Evolutionary conservation across 768 basidiomycete species (phyloP), one percentile per base, ranked within the genome.

Genomic region (Termitomyces sp.): DNA sequence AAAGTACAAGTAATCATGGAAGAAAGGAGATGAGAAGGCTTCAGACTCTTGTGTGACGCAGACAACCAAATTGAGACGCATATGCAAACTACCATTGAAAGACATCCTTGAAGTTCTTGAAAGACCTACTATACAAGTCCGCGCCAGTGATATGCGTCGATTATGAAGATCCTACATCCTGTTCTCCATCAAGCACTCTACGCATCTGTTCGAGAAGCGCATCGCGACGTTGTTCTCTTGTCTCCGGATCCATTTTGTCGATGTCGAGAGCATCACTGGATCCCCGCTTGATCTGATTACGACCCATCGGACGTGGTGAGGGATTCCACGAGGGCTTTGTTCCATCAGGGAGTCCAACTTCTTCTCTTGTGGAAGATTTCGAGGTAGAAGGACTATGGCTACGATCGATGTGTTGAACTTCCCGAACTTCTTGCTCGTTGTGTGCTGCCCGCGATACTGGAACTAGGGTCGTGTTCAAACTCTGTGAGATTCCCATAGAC

Each of bases 121-220:
- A 27, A 44, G 14, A 4, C 49, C 5, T 27, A 50, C 23, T 37
- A 29, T 45, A 45, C 12, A 37, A 34, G 31, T 52, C 11, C 41
- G 19, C 12, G 27, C 37, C 19, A 23, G 21, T 5, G 31, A n/a
- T 23, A 0, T 12, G 1, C 9, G 8, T 9, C 17, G 10, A 14
- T 3, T 27, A 19, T 27, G 6, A 9, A n/a, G 4, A 19, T 34
- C 27, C 27, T 23, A 40, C 19, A 29, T 12, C 27, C 35, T 49
- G 50, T 19, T 60, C 49, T 27, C 55, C 59, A 21, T 60, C 52
- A 5, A 60, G 37, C 7, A 60, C 59, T 25, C 34, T 57, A 29
- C 52, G 55, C 59, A 60, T 60, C 27, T 34, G 44, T 38, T 53
- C 40, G 12, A 60, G 21, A 31, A 60, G 34, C 25, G 40, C 55